Evolutionary conservation across 2,329 filamentous ascomycete species (phyloP), one percentile per base, ranked within the genome.

Genomic region (Cladosporium oxysporum): DNA sequence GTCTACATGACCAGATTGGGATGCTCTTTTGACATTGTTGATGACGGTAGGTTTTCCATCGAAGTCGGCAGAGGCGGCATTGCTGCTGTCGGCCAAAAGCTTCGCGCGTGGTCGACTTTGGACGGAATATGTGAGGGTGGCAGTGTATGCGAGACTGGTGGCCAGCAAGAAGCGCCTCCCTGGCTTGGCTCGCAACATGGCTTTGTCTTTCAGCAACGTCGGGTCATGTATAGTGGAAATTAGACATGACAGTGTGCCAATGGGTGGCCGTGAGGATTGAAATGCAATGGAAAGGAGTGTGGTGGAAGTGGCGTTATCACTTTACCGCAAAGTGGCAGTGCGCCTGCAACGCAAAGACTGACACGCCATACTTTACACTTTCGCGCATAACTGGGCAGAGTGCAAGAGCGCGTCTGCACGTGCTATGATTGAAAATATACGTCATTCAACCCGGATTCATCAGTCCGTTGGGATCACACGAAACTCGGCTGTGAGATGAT

Each of bases 141-240:
- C 26, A 33, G 61, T 52, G 35, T 33, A 55, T 31, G 31, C 61
- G 18, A 28, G 26, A 52, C 61, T 33, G 14, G 28, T 52, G 21
- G 35, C 61, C 26, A 63, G 50, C 61, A 57, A 28, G 18, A 47
- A 55, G 18, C 61, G 35, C 50, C 61, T 63, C 50, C 61, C 35
- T 29, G 61, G 61, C 26, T 29, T 21, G 1, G 49, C 61, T 57
- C 61, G 61, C 29, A 55, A 57, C 61, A 63, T 62, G 49, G 6
- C 23, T 53, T 47, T 18, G 33, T 29, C 21, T n/a, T 23, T 37
- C 29, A 52, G 29, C 44, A 35, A 26, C 14, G 14, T 18, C 6
- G 7, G 29, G 11, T 57, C 53, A 37, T 57, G 7, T 11, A 3
- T 10, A 47, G 41, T 18, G 6, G 16, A 5, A 5, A 53, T 21